These are phyloP conservation scores for Tuber indicum DNA, from an alignment of 495 filamentous ascomycete genomes.

Conservation along the genomic window DNA sequence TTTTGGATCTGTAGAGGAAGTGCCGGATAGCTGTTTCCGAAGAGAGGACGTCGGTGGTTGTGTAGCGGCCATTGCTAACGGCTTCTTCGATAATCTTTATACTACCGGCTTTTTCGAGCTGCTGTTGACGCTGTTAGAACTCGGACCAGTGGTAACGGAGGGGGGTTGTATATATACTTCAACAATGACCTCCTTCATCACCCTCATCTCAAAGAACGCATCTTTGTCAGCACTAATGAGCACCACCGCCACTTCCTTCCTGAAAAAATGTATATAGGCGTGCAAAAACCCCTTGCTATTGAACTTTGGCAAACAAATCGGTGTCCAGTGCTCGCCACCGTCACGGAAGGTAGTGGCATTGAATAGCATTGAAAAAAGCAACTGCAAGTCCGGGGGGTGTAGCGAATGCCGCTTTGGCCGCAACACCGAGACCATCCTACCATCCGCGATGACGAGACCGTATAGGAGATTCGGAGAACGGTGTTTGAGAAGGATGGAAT, in stretches of 20 bases:
- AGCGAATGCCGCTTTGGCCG: slow-evolving; percentile 91
- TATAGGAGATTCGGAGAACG: slow-evolving; percentile 74
- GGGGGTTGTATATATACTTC: slow-evolving; percentile 42
- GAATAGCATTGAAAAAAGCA: slow-evolving; percentile 99
- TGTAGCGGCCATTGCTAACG: slow-evolving; percentile 62
- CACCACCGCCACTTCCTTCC: slow-evolving; percentile 71
- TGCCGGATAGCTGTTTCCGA: slow-evolving; percentile 74
- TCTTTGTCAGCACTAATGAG: slow-evolving; percentile 90
- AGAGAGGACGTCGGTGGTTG: slow-evolving; percentile 60
- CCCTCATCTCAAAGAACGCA: slow-evolving; percentile 79
- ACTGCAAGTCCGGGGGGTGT: slow-evolving; percentile 89
- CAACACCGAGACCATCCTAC: slow-evolving; percentile 86
- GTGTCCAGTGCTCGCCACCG: slow-evolving; percentile 96
- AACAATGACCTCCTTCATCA: slow-evolving; percentile 76
- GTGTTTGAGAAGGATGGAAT: slow-evolving; percentile 73
- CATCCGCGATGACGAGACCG: slow-evolving; percentile 89
- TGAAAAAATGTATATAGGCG: slow-evolving; percentile 96
- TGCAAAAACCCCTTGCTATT: slow-evolving; percentile 97
- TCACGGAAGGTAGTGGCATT: slow-evolving; percentile 81
- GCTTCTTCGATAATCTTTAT: slow-evolving; percentile 68
- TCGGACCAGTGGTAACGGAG: slow-evolving; percentile 11
- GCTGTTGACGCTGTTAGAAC: slow-evolving; percentile 44
- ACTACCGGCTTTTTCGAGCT: slow-evolving; percentile 65
- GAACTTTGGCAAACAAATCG: slow-evolving; percentile 91
- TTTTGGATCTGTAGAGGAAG: slow-evolving; percentile 87